Conservation (phyloP, 169 alveolate genomes). For the Eimeria maxima region DNA sequence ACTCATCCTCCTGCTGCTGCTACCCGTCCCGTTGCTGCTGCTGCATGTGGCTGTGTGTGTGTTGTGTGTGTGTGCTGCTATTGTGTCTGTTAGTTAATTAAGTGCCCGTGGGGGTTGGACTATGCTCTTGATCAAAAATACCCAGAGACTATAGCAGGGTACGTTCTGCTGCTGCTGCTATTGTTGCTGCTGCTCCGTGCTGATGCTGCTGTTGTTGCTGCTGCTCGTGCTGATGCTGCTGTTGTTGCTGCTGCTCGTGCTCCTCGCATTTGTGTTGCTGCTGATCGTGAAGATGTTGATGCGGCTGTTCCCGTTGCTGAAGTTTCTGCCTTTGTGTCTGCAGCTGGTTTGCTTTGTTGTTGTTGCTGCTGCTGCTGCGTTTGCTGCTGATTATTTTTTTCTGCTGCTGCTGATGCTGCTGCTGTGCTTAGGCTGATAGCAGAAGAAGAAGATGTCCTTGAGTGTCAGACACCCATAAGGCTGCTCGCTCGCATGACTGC, state of each 20-base stretch:
- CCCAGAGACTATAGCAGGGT: conserved; percentile 22
- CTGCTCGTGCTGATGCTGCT: neutral
- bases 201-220: conserved; percentile 21
- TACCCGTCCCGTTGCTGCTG: neutral
- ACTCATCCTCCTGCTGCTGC: too few relatives aligned
- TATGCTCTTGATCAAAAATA: neutral
- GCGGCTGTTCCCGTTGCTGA: neutral
- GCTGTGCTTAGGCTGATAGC: conserved; percentile 40
- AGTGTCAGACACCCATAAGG: neutral
- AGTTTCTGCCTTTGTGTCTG: too few relatives aligned
- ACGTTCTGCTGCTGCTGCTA: too few relatives aligned
- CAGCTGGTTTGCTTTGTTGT: too few relatives aligned
- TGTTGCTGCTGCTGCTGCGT: too few relatives aligned
- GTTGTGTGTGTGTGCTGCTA: too few relatives aligned
- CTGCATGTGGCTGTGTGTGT: conserved; percentile 15
- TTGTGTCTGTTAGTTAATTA: neutral
- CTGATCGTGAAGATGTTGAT: neutral
- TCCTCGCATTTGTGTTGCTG: neutral
- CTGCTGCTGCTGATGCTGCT: conserved; percentile 34
- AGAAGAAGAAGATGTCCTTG: neutral
- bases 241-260: neutral
- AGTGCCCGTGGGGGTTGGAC: conserved; percentile 23
- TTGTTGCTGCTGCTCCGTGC: too few relatives aligned
- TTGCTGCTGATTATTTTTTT: too few relatives aligned
- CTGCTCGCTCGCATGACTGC: neutral